Evolutionary conservation across 805 yeast genomes (phyloP), one percentile per base, ranked within the genome.

Genomic region (Tetrapisispora pingtungensis): DNA sequence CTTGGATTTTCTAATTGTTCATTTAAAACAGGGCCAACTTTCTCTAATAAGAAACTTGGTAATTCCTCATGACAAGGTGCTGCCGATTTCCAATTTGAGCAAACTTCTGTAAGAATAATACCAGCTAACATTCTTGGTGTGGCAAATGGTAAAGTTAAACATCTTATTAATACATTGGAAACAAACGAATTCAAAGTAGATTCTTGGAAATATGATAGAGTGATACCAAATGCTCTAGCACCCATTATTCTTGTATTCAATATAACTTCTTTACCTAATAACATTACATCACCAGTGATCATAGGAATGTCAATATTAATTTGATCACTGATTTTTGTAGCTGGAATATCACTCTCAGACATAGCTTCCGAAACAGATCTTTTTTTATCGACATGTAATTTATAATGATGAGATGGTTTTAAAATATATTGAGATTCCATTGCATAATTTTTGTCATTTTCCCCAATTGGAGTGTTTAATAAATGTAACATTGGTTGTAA

Each of bases 301-400:
- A 93, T 81, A 4, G 97, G 96, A 3, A 95, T 84, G 65, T 93
- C 99, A 47, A 93, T 89, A 59, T 90, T 88, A 42, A 87, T 81
- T 46, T 76, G 75, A 44, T 78, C 72, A 41, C 74, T 81, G 32
- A 73, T 46, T 40, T 56, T 82, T 3, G 74, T 68, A 2, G 66
- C 56, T 2, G 82, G 83, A 13, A 77, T 75, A 35, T 57, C 59
- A 7, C 61, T 53, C 35, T 58, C 55, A 8, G 50, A 51, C 4
- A 54, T 53, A 3, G 57, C 41, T 34, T 57, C 61, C 10, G 61
- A 56, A 8, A 53, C 46, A 7, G 59, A 51, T 47, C 68, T 59
- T 41, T 64, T 64, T 39, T 54, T 55, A 28, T 60, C 63, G 17
- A 59, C 53, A 42, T 57, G 61, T 22, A 64, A 41, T 46, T 60